Evolutionary conservation across 2,329 filamentous ascomycete genomes (phyloP), one percentile per base, ranked within the genome.

Genomic region (Aspergillus awamori): DNA sequence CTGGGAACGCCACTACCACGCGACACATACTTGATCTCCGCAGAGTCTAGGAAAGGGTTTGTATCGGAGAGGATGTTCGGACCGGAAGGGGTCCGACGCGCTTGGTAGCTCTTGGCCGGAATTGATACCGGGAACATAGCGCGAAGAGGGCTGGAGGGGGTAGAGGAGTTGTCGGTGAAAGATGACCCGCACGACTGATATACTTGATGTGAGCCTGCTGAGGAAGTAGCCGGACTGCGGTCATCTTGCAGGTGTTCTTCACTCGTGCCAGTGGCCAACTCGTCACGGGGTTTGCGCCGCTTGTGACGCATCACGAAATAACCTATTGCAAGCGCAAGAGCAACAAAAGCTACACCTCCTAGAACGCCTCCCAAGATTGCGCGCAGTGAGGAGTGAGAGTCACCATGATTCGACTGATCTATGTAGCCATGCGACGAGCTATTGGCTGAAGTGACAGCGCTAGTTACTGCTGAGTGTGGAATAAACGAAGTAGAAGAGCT

Each of bases 311-410:
- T 58, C 10, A 69, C 53, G 17, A 73, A 43, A 20, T 68, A 62
- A 33, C 66, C 68, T 54, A 68, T 64, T 6, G 75, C 52, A 8
- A 72, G 41, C 4, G 64, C 57, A 17, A 75, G 61, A 4, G 67
- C 58, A 20, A 71, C 57, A 30, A 73, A 65, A 5, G 63, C 68
- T 10, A 70, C 43, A 17, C 63, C 70, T 8, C 73, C 74, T 15
- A 77, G 39, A 6, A 69, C 58, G 41, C 70, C 69, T 1, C 73
- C 75, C 36, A 75, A 65, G 30, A 76, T 67, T 6, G 62, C 59
- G n/a, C 66, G 65, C 17, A 69, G 60, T 3, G 65, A 55, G 26
- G 57, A 51, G 8, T 43, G 26, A 28, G 38, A n/a, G 39, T 30
- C 38, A n/a, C 39, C 22, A 41, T 58, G 51, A 10, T 60, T 30